These are phyloP conservation scores for Grosmannia serpens DNA, from an alignment of 2,329 filamentous ascomycete genomes.

Conservation along the genomic window DNA sequence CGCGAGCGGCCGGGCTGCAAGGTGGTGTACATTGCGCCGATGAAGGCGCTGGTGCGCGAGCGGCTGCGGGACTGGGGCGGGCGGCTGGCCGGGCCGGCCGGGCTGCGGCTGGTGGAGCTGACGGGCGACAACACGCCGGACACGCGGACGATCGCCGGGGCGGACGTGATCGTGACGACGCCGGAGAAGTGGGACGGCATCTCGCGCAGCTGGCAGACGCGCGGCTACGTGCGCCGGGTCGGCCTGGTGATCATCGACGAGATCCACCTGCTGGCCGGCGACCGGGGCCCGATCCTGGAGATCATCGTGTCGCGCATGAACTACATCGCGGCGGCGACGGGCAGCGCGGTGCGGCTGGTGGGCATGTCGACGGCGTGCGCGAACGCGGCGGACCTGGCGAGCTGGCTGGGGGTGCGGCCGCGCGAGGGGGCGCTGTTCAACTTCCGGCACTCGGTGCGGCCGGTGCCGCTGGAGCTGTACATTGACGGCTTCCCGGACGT, in stretches of 20 bases:
- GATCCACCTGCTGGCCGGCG: constrained; percentile 92
- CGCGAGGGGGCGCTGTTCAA: constrained; percentile 63
- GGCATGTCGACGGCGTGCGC: constrained; percentile 99
- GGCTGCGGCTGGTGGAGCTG: constrained; percentile 83
- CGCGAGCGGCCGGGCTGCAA: constrained; percentile 88
- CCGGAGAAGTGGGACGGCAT: constrained; percentile 99
- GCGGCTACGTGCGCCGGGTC: constrained; percentile 90
- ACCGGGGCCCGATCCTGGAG: constrained; percentile 92
- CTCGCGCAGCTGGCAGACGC: constrained; percentile 94
- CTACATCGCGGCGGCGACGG: constrained; percentile 91
- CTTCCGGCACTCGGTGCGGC: constrained; percentile 91
- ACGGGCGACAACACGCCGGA: constrained; percentile 95
- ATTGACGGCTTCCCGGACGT: constrained; percentile 97
- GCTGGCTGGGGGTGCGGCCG: constrained; percentile 95
- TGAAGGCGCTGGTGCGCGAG: constrained; percentile 97
- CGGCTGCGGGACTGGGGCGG: constrained; percentile 90
- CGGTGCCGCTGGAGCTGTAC: constrained; percentile 89
- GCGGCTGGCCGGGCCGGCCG: constrained; percentile 70
- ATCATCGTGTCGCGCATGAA: constrained; percentile 96
- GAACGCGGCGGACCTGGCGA: constrained; percentile 85
- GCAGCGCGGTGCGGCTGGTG: constrained; percentile 75
- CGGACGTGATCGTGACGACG: constrained; percentile 95
- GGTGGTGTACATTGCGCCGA: constrained; percentile 96
- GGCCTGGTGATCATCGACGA: constrained; percentile 97
- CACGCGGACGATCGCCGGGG: constrained; percentile 86